Percentiles rank a stretch among this genome's conserved stretches.
These are phyloP conservation scores for Dendrobium nobile DNA, from an alignment of 106 monocot genomes.

Conservation along the genomic window DNA sequence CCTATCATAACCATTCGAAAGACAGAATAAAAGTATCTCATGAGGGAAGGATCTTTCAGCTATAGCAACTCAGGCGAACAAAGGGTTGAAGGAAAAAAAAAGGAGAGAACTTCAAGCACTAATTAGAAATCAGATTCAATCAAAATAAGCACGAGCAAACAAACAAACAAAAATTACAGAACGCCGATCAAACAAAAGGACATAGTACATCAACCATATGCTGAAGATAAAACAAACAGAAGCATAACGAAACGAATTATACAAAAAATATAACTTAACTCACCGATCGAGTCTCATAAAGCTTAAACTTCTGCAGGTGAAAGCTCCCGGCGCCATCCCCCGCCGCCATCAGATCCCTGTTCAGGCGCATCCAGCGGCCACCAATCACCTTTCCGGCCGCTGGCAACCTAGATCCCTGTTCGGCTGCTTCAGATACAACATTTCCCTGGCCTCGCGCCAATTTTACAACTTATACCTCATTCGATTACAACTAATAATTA, in stretches of 20 bases:
- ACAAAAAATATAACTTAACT: constrained; percentile 2
- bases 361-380: constrained; percentile 12
- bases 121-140: constrained; percentile 6
- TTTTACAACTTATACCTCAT: background rate
- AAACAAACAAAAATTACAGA: constrained; percentile 7
- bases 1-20: background rate
- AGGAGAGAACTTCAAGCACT: background rate
- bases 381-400: constrained; percentile 11
- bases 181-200: background rate
- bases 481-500: background rate
- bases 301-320: constrained; percentile 47
- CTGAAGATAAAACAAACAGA: constrained; percentile 4
- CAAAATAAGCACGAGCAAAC: background rate
- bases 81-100: background rate
- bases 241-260: constrained; percentile 3
- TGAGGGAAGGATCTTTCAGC: background rate
- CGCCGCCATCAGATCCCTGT: constrained; percentile 14
- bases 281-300: constrained; percentile 70
- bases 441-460: background rate
- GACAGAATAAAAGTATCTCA: background rate
- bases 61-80: background rate
- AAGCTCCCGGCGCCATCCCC: constrained; percentile 11
- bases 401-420: constrained; percentile 19
- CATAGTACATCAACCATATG: background rate
- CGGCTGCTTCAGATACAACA: constrained; percentile 36